Base-by-base conservation (phyloP, 176 grass and related monocot species). In the Avena eriantha region DNA sequence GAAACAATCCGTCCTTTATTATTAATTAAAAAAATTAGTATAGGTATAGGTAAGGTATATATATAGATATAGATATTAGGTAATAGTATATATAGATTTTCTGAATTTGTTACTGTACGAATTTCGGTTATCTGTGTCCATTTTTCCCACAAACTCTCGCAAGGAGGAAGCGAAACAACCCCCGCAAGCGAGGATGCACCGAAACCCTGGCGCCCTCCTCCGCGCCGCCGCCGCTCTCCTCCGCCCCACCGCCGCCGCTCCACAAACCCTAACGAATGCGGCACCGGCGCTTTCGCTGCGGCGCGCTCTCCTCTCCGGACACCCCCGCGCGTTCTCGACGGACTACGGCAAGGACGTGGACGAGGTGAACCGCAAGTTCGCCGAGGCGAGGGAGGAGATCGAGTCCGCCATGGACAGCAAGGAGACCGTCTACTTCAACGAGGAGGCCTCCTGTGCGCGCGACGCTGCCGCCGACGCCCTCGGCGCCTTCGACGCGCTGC, bases 341-440 rank as follows among this genome's bases (percentile, higher is more conserved):
- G 92, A 90, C 58, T 84, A 93, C 82, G 72, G 79, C 75, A 95
- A 94, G 90, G 96, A 98, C 24, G 88, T 98, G 71, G 92, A 96
- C 58, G 92, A 98, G 83, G 94, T 98, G 83, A 98, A 96, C 82
- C 82, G 90, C 69, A 98, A 98, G 86, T 98, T 98, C 79, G 93
- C 93, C 75, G 96, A 98, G 86, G 96, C 96, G 26, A 85, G 96
- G 73, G 96, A 98, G 86, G 96, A 95, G 92, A 95, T 98, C 83
- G 96, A 98, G 43, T 86, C 96, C 24, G 93, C 96, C 79, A 88
- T 98, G 88, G 96, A 98, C 14, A 94, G 93, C 73, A 95, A 94
- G 89, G 96, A 98, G 83, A 98, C 93, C 46, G 93, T 98, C 41
- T 98, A 95, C 76, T 98, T 98, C 79, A 55, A 98, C 80, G 93